Base-by-base conservation (phyloP, 352 stramenopile genomes). In the Phytophthora sp. region DNA sequence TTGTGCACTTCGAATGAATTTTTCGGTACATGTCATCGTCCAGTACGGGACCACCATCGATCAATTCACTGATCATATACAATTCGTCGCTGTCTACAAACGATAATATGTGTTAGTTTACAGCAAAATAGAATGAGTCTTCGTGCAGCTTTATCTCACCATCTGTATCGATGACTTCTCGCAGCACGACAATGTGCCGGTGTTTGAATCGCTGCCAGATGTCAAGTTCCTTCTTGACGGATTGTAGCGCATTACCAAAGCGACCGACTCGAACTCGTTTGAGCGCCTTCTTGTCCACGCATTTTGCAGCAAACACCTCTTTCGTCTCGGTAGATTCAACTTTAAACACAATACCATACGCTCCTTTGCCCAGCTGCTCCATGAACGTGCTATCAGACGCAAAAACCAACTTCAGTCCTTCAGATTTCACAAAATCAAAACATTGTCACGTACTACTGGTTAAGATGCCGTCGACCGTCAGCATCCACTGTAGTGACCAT, bases 161-260 rank as follows among this genome's bases (percentile, higher is more conserved):
- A 31, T 92, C 82, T 11, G 77, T 94, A 68, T 99, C 95, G 62
- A 99, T 98, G n/a, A 99, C 95, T 80, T 99, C 96, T 23, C 89
- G 86, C 13, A 99, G 71, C 20, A 88, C 60, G 3, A 99, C 94
- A 11, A 99, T 84, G 71, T 99, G 97, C 0, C 95, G 91, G 80
- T 99, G 97, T 41, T 91, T 90, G 52, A 99, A 88, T 38, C 94
- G 94, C 73, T 98, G 98, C 96, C 98, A 99, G 12, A 98, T 95
- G n/a, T 81, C 90, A 65, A 99, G 95, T 55, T 99, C 96, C 51
- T 93, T 94, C 76, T 98, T 96, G 18, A 91, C 74, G 8, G 63
- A 83, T 51, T 94, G 84, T 15, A 94, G 46, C 7, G 82, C 86
- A 44, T 94, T 92, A 13, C 86, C 84, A 24, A 91, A 90, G 16